Conservation (phyloP, 2,329 filamentous ascomycete genomes). For the Neoscytalidium dimidiatum region DNA sequence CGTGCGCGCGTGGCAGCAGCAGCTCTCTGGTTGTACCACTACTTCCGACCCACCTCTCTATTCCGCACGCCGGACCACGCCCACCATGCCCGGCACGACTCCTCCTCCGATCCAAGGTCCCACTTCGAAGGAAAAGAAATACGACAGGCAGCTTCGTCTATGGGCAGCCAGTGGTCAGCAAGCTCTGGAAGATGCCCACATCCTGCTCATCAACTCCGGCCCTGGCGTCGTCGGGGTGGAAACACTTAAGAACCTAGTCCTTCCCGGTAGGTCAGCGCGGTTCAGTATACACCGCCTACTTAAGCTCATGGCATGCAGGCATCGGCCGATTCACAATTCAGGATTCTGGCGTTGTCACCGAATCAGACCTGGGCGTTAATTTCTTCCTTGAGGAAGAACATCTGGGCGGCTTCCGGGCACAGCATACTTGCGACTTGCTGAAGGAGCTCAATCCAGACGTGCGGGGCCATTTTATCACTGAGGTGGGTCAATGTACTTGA, state of each 20-base stretch:
- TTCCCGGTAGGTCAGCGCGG: constrained; percentile 63
- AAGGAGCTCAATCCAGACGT: constrained; percentile 93
- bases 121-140: constrained; percentile 60
- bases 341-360: constrained; percentile 74
- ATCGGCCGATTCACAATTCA: constrained; percentile 91
- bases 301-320: constrained; percentile 47
- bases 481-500: constrained; percentile 42
- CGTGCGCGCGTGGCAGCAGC: neutral
- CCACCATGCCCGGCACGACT: constrained; percentile 35
- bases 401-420: constrained; percentile 75
- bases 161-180: constrained; percentile 93
- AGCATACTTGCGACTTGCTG: constrained; percentile 74
- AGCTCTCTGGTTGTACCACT: neutral
- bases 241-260: constrained; percentile 92
- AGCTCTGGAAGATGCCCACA: constrained; percentile 85
- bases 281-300: neutral
- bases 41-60: neutral
- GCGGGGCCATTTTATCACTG: constrained; percentile 67
- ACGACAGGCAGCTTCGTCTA: constrained; percentile 90
- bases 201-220: constrained; percentile 87
- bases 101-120: constrained; percentile 44
- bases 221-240: constrained; percentile 87
- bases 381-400: constrained; percentile 88
- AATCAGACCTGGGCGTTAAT: constrained; percentile 88
- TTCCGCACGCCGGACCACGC: neutral